Evolutionary conservation across 192 early-diverging fungal genomes (phyloP).

Genomic region (Linnemannia schmuckeri): DNA sequence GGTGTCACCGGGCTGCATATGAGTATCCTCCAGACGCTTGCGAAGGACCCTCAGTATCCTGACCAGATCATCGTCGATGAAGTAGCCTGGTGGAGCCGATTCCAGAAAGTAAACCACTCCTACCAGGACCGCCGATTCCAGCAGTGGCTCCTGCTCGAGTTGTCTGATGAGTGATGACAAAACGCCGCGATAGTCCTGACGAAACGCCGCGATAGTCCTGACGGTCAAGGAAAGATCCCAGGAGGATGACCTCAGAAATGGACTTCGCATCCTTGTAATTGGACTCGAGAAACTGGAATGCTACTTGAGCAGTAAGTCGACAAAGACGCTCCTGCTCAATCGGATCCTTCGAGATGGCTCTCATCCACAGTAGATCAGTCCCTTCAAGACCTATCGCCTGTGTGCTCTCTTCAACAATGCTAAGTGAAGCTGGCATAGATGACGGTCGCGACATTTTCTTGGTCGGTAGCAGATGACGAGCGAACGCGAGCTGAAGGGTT

Average conservation of each 20-base stretch:
- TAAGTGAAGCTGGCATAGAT: not conserved
- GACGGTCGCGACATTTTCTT: not conserved
- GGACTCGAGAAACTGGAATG: constrained; percentile 1
- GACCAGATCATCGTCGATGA: constrained; percentile 5
- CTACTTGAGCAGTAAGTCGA: not conserved
- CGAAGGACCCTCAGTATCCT: constrained; percentile 2
- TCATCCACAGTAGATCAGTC: not conserved
- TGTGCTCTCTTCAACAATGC: not conserved
- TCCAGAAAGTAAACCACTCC: not conserved
- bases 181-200: too few species aligned
- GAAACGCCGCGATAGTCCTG: not conserved
- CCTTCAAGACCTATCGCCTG: not conserved
- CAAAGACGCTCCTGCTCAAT: constrained; percentile 6
- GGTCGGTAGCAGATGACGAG: not conserved
- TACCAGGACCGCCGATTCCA: not conserved
- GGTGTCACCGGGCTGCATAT: not conserved
- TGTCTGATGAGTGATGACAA: constrained; percentile 1
- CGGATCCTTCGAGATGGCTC: constrained; percentile 3
- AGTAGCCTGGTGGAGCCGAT: not conserved
- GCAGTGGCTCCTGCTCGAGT: constrained; percentile 3
- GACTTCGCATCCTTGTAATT: constrained; percentile 2
- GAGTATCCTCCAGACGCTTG: constrained; percentile 1
- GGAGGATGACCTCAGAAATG: not conserved
- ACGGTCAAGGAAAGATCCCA: not conserved
- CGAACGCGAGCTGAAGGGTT: constrained; percentile 13